A percentile compares a stretch with the other conserved stretches of the same genome.
These are phyloP conservation scores for Aegilops umbellulata DNA, from an alignment of 176 grass and related monocot species.

Conservation along the genomic window DNA sequence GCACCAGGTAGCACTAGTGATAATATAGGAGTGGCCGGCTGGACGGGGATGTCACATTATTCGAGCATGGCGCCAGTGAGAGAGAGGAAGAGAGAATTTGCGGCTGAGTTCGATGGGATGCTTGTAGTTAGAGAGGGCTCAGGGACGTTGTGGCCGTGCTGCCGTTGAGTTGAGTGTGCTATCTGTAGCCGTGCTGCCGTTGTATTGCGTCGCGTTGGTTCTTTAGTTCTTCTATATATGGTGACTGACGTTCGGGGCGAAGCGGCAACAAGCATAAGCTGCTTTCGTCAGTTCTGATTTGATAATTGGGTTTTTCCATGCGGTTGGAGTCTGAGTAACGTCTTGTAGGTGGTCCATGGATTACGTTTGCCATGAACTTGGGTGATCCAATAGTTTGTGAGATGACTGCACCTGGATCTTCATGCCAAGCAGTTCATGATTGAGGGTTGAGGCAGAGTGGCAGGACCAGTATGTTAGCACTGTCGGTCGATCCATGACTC, in stretches of 20 bases:
- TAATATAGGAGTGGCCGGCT: background rate
- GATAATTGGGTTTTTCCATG: no score
- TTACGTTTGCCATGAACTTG: background rate
- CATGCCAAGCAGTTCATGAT: background rate
- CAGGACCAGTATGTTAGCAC: background rate
- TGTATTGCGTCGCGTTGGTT: conserved; percentile 8
- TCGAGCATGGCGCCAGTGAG: conserved; percentile 1
- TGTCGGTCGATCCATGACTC: no score
- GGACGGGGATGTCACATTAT: background rate
- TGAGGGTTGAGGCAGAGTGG: background rate
- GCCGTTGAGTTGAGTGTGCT: background rate
- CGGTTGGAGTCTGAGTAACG: no score
- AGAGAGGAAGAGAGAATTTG: background rate
- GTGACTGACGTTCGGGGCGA: no score
- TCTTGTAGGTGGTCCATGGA: no score
- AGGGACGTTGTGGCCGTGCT: background rate
- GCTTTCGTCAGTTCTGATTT: no score
- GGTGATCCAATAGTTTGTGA: background rate
- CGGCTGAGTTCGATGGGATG: conserved; percentile 13
- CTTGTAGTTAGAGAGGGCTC: conserved; percentile 3
- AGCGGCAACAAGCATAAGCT: no score
- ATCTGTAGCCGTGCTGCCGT: conserved; percentile 5
- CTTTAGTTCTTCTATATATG: background rate
- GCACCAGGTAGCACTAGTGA: background rate
- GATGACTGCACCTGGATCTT: background rate